Evolutionary conservation across 2,329 filamentous ascomycete species (phyloP).

Genomic region (Botrytis cinerea): DNA sequence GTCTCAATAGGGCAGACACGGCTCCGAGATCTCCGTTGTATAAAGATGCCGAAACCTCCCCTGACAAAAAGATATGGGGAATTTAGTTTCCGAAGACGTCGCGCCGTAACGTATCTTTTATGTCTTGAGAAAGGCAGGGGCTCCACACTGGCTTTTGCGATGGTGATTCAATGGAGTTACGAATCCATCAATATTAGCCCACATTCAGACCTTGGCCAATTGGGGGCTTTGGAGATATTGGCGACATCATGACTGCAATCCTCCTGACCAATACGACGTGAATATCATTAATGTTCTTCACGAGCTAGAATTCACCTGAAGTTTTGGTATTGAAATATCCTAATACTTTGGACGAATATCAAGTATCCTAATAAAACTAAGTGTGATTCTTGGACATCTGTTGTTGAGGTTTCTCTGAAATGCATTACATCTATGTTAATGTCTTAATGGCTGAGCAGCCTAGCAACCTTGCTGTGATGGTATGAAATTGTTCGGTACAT

Average conservation of each 20-base stretch:
- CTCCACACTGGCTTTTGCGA: constrained; percentile 10
- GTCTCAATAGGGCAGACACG: constrained; percentile 16
- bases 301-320: constrained; percentile 6
- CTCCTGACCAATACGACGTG: constrained; percentile 22
- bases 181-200: constrained; percentile 7
- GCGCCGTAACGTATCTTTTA: constrained; percentile 11
- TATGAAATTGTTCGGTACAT: background rate
- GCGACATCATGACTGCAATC: constrained; percentile 15
- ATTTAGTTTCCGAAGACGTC: constrained; percentile 15
- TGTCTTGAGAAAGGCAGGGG: constrained; percentile 9
- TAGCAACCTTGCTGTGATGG: background rate
- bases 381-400: background rate
- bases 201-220: constrained; percentile 8
- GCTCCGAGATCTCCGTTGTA: constrained; percentile 14
- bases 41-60: constrained; percentile 21
- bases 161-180: constrained; percentile 3
- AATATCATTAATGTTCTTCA: background rate
- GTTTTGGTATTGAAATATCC: background rate
- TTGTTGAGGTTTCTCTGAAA: background rate
- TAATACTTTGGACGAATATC: constrained; percentile 1
- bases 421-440: background rate
- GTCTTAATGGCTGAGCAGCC: constrained; percentile 6
- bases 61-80: constrained; percentile 16
- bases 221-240: background rate
- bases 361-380: background rate